Conservation (phyloP, 768 basidiomycete genomes). For the Leccinellum albellum region DNA sequence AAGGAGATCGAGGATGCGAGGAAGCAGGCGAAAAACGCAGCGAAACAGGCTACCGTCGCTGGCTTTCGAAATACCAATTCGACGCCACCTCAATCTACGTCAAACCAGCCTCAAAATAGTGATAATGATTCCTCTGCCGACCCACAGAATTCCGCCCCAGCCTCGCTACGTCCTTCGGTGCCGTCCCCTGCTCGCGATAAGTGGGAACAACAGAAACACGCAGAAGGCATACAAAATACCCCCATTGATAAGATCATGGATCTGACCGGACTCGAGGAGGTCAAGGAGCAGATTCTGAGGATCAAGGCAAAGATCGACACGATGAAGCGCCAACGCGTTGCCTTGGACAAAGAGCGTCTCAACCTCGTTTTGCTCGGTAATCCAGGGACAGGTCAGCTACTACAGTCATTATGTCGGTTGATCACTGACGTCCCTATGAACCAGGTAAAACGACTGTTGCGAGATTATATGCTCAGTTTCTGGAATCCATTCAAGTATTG, state of each 20-base stretch:
- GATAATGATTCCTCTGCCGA: not conserved
- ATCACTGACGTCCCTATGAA: not conserved
- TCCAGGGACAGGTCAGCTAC: conserved; percentile 66
- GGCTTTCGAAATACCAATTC: not conserved
- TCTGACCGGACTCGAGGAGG: conserved; percentile 62
- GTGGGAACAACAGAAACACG: conserved; percentile 35
- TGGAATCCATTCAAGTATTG: conserved; percentile 51
- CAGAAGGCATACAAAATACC: conserved; percentile 49
- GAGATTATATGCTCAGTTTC: conserved; percentile 57
- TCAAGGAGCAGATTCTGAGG: conserved; percentile 53
- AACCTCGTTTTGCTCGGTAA: conserved; percentile 63
- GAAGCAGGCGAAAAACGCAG: conserved; percentile 3
- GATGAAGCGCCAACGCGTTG: conserved; percentile 44
- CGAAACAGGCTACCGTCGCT: not conserved
- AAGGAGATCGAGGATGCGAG: conserved; percentile 11
- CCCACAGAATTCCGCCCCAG: not conserved
- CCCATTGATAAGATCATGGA: conserved; percentile 54
- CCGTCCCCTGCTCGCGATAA: conserved; percentile 12
- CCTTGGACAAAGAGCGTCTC: conserved; percentile 53
- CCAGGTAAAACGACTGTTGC: conserved; percentile 33
- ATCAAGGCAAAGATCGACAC: conserved; percentile 54
- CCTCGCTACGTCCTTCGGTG: conserved; percentile 2
- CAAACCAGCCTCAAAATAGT: not conserved
- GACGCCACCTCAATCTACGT: not conserved
- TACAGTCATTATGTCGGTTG: conserved; percentile 33